Evolutionary conservation across 345 rosid species (phyloP), one percentile per base, ranked within the genome.

Genomic region (Gossypium australe): DNA sequence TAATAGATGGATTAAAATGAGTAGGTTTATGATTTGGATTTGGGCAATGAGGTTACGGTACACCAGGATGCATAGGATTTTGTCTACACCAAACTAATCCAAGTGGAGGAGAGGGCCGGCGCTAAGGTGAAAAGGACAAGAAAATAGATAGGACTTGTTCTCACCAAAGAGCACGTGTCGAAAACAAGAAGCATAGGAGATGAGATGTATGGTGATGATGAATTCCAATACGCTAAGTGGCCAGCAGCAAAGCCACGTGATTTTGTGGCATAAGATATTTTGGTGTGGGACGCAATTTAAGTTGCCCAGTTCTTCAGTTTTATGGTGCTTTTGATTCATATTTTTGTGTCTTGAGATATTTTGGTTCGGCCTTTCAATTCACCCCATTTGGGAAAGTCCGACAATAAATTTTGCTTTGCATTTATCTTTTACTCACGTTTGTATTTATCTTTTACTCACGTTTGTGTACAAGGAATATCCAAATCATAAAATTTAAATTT

Each of bases 131-230:
- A 45, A 27, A 20, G 9, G 77, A 72, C 52, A 3, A 43, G 73
- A 2, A 2, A 57, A 60, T 43, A 59, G 74, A 45, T 45, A 44
- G 58, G 25, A 48, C 18, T 4, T 22, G 55, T 9, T 13, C 3
- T 0, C 43, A 66, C 9, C 4, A 7, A 11, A 38, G 11, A 51
- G 66, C 84, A 75, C 72, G 79, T 81, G 78, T 48, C 61, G 2
- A 4, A 6, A 17, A 29, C 11, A 51, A 14, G 71, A 9, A 13
- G 41, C 2, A 14, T 2, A 13, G 13, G 14, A 25, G 25, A n/a
- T 7, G 56, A 48, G 41, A 47, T 24, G 20, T 24, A 25, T 3
- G 20, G 71, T 2, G 14, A 7, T 7, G 41, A 22, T 22, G 71
- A 47, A 48, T 14, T 48, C 71, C 43, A 49, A 67, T 43, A 24